phyloP scores from a whole-genome alignment of 352 stramenopile genomes.

The Globisporangium paroecandrum region DNA sequence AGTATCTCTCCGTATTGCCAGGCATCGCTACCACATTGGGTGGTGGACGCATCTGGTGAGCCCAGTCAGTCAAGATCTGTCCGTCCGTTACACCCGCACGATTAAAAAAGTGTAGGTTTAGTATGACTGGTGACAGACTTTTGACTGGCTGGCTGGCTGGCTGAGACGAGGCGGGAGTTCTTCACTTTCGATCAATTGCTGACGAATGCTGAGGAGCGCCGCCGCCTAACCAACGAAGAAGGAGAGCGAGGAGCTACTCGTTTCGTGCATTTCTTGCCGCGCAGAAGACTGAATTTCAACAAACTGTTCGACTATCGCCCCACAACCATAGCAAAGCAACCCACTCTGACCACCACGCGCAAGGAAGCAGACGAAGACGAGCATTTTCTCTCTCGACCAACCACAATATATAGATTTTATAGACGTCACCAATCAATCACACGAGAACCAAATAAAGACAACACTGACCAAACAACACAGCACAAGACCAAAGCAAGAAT shows the following conservation, averaged over 20 bases:
- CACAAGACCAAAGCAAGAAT: neutral
- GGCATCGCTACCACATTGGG: constrained; percentile 1
- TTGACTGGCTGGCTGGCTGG: neutral
- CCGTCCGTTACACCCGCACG: neutral
- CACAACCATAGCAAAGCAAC: neutral
- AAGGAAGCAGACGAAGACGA: constrained; percentile 1
- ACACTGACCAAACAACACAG: neutral
- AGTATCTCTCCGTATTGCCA: neutral
- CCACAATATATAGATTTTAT: constrained; percentile 17
- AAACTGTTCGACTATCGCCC: neutral
- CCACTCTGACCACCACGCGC: neutral
- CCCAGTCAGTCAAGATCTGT: constrained; percentile 1
- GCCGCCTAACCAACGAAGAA: neutral
- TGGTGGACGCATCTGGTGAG: neutral
- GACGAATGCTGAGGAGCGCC: neutral
- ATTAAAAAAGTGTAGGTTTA: constrained; percentile 10
- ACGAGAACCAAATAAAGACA: constrained; percentile 6
- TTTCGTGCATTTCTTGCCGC: constrained; percentile 6
- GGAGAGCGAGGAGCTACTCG: constrained; percentile 1
- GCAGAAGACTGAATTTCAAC: constrained; percentile 2
- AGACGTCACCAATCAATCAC: neutral
- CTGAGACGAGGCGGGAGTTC: neutral
- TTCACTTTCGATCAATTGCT: neutral
- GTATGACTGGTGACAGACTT: constrained; percentile 1
- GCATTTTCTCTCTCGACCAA: neutral